Evolutionary conservation across 768 basidiomycete genomes (phyloP), one percentile per base, ranked within the genome.

Genomic region (Holtermannia corniformis): DNA sequence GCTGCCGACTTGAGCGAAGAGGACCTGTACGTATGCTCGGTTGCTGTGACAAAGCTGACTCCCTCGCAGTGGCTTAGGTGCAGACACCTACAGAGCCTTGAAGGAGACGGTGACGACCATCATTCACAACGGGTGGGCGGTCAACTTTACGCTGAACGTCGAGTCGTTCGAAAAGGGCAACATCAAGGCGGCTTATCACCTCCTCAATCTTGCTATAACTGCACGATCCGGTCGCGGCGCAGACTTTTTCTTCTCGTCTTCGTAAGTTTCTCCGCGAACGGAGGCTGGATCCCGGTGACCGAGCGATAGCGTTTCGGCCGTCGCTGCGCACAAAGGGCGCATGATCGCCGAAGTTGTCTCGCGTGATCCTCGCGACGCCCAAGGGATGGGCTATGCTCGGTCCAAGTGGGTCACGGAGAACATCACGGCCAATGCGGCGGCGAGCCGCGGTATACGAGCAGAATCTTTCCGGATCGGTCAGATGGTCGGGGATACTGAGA

Each of bases 401-500:
- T 71, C 69, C 0, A 72, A 72, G 56, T 68, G 65, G 64, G 66
- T 70, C 3, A 62, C 70, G 14, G 71, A 72, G 41, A 52, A 52
- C 43, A 56, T 72, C 20, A 5, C 44, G 4, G 69, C 67, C 0
- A 27, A 45, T 28, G 52, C 61, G 27, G 42, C 49, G 4, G 44
- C 14, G 4, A 43, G 10, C 16, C 20, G 54, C 16, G 24, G 47
- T 16, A 47, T 47, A 43, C 52, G 60, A 24, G 59, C 64, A 12
- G 52, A 53, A 2, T 56, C 69, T 0, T 26, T 66, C 19, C 50
- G 71, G 11, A 56, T 72, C 7, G 71, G 71, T 3, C 71, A 72
- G 50, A 51, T 72, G 12, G 67, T 67, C 42, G 71, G 71, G 12
- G 70, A 72, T 57, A 66, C 65, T 1, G 49, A 47, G 20, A 25